phyloP scores from a whole-genome alignment of 2,329 filamentous ascomycete genomes.

The Ceratocystis huliohia region DNA sequence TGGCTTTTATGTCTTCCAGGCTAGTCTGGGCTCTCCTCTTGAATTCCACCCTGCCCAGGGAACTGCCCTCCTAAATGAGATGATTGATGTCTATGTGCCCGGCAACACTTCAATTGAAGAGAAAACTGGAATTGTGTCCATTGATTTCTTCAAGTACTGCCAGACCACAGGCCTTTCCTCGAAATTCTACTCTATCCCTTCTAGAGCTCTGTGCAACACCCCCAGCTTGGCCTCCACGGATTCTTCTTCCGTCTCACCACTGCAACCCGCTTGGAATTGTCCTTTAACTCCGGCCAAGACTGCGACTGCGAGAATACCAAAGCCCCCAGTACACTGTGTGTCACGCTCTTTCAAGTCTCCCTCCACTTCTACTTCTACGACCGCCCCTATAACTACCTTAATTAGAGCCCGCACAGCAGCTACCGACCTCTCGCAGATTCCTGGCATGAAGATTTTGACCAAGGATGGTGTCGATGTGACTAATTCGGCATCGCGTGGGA shows the following conservation, averaged over 20 bases:
- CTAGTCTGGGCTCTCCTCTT: constrained; percentile 40
- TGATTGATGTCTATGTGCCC: constrained; percentile 46
- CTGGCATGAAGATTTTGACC: constrained; percentile 56
- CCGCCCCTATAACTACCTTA: not conserved
- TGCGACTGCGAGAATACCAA: constrained; percentile 19
- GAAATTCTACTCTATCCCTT: constrained; percentile 44
- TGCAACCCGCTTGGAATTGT: constrained; percentile 1
- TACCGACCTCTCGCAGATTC: constrained; percentile 41
- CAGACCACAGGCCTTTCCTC: constrained; percentile 43
- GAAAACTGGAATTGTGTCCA: constrained; percentile 44
- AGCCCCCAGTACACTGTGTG: constrained; percentile 13
- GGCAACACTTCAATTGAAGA: constrained; percentile 42
- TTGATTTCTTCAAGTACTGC: constrained; percentile 46
- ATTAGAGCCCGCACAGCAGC: not conserved
- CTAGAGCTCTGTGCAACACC: constrained; percentile 29
- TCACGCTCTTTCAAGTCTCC: not conserved
- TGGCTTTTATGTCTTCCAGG: constrained; percentile 50
- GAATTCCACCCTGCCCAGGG: constrained; percentile 56
- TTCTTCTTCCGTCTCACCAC: constrained; percentile 14
- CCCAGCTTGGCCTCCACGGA: not conserved
- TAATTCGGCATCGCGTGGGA: constrained; percentile 47
- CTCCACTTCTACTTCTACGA: not conserved
- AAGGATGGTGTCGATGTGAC: constrained; percentile 51
- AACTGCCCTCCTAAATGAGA: constrained; percentile 45
- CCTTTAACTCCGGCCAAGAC: not conserved